Conservation (phyloP, 257 asterid genomes). For the Cinchona pubescens region DNA sequence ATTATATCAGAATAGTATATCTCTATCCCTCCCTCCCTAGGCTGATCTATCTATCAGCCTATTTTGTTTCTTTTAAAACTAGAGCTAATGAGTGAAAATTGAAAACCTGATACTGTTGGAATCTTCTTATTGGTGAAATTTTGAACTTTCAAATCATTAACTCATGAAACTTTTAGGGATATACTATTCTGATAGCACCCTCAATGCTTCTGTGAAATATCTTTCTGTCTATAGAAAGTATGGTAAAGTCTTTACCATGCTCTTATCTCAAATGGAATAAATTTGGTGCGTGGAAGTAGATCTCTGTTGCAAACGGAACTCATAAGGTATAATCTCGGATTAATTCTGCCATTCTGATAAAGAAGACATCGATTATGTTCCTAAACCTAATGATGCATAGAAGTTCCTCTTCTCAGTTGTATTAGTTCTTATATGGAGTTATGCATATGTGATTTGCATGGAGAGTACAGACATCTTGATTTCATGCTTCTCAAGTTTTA, state of each 20-base stretch:
- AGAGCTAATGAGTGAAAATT: neutral
- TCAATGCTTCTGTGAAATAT: neutral
- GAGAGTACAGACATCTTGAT: neutral
- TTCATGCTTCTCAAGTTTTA: neutral
- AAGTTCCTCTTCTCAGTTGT: neutral
- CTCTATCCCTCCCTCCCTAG: neutral
- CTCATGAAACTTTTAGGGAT: neutral
- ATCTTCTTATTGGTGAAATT: neutral
- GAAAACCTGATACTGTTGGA: neutral
- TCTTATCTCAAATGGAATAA: neutral
- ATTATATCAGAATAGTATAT: too few relatives aligned
- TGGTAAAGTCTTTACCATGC: neutral
- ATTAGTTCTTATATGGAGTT: neutral
- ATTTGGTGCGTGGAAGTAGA: neutral
- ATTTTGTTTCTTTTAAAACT: neutral
- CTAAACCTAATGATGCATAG: neutral
- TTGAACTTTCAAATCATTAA: neutral
- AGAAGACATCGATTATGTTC: neutral
- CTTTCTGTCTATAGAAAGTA: neutral
- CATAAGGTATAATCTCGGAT: neutral
- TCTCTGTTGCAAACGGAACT: neutral
- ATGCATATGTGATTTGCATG: neutral
- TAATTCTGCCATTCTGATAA: neutral
- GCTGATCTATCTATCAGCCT: too few relatives aligned
- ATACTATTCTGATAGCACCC: neutral